Evolutionary conservation across 495 filamentous ascomycete genomes (phyloP), one percentile per base, ranked within the genome.

Genomic region (Hypomontagnella submonticulosa): DNA sequence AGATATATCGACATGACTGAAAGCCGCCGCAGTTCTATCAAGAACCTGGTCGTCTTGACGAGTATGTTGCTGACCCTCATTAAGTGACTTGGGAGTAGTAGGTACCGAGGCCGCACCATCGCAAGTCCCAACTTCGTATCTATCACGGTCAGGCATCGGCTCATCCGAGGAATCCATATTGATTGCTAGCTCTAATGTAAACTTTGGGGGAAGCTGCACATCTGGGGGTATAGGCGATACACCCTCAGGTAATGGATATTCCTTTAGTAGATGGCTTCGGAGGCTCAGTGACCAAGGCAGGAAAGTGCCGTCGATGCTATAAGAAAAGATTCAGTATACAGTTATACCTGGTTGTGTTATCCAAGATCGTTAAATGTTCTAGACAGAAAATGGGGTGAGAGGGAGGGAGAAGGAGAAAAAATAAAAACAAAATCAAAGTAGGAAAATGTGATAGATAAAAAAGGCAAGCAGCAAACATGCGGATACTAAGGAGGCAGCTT

Each of bases 171-270:
- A 10, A 48, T 69, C 66, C 68, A 71, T 73, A 19, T 46, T 44
- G 38, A 60, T 30, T 16, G 66, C 76, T 33, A 85, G 64, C 32
- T 83, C 77, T 16, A 97, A 77, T n/a, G 84, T 79, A 82, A 90
- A 96, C 71, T 92, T 93, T 7, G 92, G 90, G 13, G 89, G 88
- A 5, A 98, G 82, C 51, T 90, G 85, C 2, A 85, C 87, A 61
- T 95, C 84, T 18, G 89, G 85, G 30, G 90, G 87, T 60, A 99
- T 91, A 6, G 91, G 89, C 38, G 79, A 71, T 32, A 90, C 36
- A 0, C 84, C 88, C 11, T 81, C 70, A 1, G 89, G 87, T 0
- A 97, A 81, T 1, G 94, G 93, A 69, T 87, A 90, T 20, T 77
- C 72, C 30, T 84, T 79, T 32, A 96, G 76, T 38, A 98, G 73